These are phyloP conservation scores for Tolypocladium paradoxum DNA, from an alignment of 2,329 filamentous ascomycete species.

Conservation along the genomic window DNA sequence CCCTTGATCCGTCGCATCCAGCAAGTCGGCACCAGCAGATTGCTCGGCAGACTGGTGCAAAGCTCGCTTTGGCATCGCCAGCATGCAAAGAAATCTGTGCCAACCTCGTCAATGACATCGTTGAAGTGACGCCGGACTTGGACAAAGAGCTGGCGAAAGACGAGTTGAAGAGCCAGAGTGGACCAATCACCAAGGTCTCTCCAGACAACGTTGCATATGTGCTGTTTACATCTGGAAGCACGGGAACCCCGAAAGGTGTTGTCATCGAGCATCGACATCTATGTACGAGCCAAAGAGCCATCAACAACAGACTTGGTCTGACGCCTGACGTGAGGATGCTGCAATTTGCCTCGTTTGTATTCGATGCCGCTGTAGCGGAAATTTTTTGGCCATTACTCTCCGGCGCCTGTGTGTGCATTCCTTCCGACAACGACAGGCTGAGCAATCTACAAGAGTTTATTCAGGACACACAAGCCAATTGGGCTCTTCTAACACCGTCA, in stretches of 20 bases:
- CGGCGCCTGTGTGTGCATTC: slow-evolving; percentile 8
- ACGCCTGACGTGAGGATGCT: slow-evolving; percentile 4
- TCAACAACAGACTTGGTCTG: slow-evolving; percentile 1
- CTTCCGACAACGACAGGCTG: slow-evolving; percentile 5
- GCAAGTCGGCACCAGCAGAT: neutral
- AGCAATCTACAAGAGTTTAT: slow-evolving; percentile 7
- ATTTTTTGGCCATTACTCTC: slow-evolving; percentile 4
- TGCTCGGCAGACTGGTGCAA: slow-evolving; percentile 2
- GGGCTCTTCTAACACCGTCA: slow-evolving; percentile 9
- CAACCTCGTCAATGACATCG: neutral
- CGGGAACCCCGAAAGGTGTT: slow-evolving; percentile 13
- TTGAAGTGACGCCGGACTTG: neutral
- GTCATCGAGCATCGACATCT: slow-evolving; percentile 10
- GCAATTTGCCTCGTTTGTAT: slow-evolving; percentile 9
- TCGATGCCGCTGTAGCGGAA: slow-evolving; percentile 8
- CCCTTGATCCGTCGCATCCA: slow-evolving; percentile 3
- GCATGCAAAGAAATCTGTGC: neutral
- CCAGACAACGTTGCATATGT: slow-evolving; percentile 9
- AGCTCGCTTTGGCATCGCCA: neutral
- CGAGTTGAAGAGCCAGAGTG: neutral
- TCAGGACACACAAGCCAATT: too few species aligned
- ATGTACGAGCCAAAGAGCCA: slow-evolving; percentile 1
- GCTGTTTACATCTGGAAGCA: slow-evolving; percentile 13
- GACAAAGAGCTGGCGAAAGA: neutral
- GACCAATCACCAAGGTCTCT: neutral